phyloP scores from a whole-genome alignment of 1,284 basidiomycete species.

The Earliella scabrosa region DNA sequence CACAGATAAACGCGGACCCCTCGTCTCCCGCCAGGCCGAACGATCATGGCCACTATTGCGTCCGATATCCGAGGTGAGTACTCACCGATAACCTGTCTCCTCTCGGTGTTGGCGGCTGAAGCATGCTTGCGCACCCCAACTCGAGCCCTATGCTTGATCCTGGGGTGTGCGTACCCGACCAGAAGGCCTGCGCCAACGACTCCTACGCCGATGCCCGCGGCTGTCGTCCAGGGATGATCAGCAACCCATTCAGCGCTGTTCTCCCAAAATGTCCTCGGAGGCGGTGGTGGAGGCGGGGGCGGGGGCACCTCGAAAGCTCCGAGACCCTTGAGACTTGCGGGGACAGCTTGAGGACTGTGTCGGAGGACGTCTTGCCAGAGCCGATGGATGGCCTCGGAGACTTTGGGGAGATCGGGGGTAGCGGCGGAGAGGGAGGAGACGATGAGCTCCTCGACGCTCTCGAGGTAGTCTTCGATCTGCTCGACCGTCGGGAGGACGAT shows the following conservation, averaged over 20 bases:
- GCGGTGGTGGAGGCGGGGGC: constrained; percentile 57
- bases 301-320: constrained; percentile 73
- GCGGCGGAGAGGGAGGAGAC: constrained; percentile 60
- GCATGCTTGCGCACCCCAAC: constrained; percentile 38
- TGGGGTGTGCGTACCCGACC: constrained; percentile 51
- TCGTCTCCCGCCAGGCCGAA: background rate
- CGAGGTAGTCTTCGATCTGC: constrained; percentile 72
- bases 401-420: constrained; percentile 60
- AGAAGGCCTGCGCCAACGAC: constrained; percentile 63
- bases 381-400: constrained; percentile 67
- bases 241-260: constrained; percentile 54
- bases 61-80: background rate
- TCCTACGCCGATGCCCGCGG: constrained; percentile 54
- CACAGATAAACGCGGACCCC: no score
- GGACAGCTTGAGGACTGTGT: constrained; percentile 69
- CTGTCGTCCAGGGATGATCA: constrained; percentile 64
- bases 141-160: constrained; percentile 17
- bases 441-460: constrained; percentile 68
- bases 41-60: background rate
- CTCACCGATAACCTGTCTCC: constrained; percentile 72
- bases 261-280: constrained; percentile 48
- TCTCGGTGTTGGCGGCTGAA: constrained; percentile 44
- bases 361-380: constrained; percentile 80
- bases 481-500: constrained; percentile 50
- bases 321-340: constrained; percentile 60